These are phyloP conservation scores for Nakazawaea wickerhamii DNA, from an alignment of 805 yeast species.

Conservation along the genomic window DNA sequence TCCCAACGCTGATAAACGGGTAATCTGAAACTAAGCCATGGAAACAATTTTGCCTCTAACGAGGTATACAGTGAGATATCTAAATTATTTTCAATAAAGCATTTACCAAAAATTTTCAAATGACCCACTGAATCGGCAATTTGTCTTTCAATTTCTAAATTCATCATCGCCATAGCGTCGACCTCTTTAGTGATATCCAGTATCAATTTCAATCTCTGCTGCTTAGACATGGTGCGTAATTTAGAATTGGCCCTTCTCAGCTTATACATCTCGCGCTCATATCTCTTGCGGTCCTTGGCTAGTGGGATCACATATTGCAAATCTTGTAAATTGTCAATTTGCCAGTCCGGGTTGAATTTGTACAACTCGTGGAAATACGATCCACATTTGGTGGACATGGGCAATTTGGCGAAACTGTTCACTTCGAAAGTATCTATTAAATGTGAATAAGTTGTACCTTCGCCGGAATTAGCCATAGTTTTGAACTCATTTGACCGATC, in stretches of 20 bases:
- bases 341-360: slow-evolving; percentile 38
- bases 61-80: slow-evolving; percentile 5
- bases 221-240: neutral
- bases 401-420: slow-evolving; percentile 18
- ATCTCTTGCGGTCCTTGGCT: neutral
- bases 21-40: slow-evolving; percentile 21
- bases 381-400: slow-evolving; percentile 35
- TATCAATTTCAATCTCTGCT: slow-evolving; percentile 1
- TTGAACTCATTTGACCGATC: neutral
- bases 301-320: slow-evolving; percentile 5
- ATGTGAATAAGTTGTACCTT: slow-evolving; percentile 7
- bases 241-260: neutral
- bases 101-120: slow-evolving; percentile 27
- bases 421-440: slow-evolving; percentile 8
- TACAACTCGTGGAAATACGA: slow-evolving; percentile 40
- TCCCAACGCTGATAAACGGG: slow-evolving; percentile 8
- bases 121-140: slow-evolving; percentile 30
- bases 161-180: slow-evolving; percentile 19
- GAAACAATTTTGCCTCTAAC: slow-evolving; percentile 23
- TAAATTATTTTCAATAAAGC: slow-evolving; percentile 21
- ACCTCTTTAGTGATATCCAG: neutral
- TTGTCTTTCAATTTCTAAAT: slow-evolving; percentile 18
- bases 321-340: slow-evolving; percentile 3
- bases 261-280: slow-evolving; percentile 4
- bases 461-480: neutral